Percentiles rank a stretch among this genome's conserved stretches.
Evolutionary conservation across 2,329 filamentous ascomycete species (phyloP).

Genomic region (Capronia americana): DNA sequence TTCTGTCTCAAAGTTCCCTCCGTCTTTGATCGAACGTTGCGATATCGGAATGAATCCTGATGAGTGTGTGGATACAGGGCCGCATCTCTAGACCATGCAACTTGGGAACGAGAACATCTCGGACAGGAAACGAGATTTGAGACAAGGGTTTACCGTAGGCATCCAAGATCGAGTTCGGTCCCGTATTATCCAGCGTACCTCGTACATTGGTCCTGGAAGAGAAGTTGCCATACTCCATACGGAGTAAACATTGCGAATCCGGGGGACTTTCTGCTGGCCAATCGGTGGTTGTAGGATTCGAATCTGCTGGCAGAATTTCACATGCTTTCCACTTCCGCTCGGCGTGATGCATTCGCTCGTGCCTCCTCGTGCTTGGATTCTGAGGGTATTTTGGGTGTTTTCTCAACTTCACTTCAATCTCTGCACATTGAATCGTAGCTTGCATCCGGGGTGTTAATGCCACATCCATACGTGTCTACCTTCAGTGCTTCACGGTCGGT

Average conservation of each 20-base stretch:
- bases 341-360: background rate
- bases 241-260: background rate
- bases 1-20: conserved; percentile 6
- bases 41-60: conserved; percentile 28
- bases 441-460: background rate
- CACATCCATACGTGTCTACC: background rate
- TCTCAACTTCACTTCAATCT: background rate
- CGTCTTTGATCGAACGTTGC: conserved; percentile 14
- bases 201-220: background rate
- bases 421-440: background rate
- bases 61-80: conserved; percentile 25
- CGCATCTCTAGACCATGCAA: conserved; percentile 29
- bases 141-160: background rate
- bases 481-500: background rate
- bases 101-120: background rate
- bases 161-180: background rate
- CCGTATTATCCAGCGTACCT: background rate
- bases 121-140: background rate
- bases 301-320: conserved; percentile 15
- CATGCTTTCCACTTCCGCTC: conserved; percentile 14
- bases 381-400: background rate
- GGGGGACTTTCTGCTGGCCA: conserved; percentile 7
- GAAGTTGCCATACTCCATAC: background rate
- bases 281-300: conserved; percentile 10
- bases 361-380: background rate